These are phyloP conservation scores for Fusarium dlaminii DNA, from an alignment of 2,329 filamentous ascomycete species.

Conservation along the genomic window DNA sequence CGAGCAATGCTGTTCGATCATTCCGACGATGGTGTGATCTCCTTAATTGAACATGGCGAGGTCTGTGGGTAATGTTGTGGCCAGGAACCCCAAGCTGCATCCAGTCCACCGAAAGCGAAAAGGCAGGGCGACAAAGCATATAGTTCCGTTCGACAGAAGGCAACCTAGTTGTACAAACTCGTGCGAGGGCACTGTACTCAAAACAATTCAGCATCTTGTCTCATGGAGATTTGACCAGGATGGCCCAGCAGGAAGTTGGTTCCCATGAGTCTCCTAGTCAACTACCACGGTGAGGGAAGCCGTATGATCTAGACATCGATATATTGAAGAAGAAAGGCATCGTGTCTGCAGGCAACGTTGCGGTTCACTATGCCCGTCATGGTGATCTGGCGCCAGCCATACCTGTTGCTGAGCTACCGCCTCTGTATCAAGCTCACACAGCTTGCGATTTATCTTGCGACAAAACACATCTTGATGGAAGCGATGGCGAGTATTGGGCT, in stretches of 20 bases:
- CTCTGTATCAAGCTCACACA: neutral
- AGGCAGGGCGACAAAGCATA: slow-evolving; percentile 52
- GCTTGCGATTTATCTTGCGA: neutral
- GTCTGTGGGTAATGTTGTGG: slow-evolving; percentile 46
- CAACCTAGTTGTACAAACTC: slow-evolving; percentile 45
- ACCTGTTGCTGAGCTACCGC: neutral
- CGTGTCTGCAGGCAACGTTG: slow-evolving; percentile 32
- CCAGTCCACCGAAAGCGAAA: slow-evolving; percentile 40
- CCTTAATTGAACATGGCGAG: slow-evolving; percentile 46
- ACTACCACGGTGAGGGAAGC: slow-evolving; percentile 45
- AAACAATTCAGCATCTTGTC: slow-evolving; percentile 14
- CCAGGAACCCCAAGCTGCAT: slow-evolving; percentile 48
- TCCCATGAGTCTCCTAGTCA: slow-evolving; percentile 47
- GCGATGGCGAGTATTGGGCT: neutral
- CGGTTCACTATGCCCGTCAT: neutral
- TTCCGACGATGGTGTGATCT: slow-evolving; percentile 50
- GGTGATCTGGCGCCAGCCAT: too few species aligned
- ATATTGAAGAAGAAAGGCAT: slow-evolving; percentile 21
- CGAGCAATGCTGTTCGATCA: slow-evolving; percentile 50
- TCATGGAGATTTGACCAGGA: slow-evolving; percentile 43
- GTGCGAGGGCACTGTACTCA: slow-evolving; percentile 24
- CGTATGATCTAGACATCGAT: slow-evolving; percentile 14
- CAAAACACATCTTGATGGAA: neutral
- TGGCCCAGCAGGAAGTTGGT: slow-evolving; percentile 51
- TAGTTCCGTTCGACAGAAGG: slow-evolving; percentile 48